Evolutionary conservation across 1,139 yeast species (phyloP), one percentile per base, ranked within the genome.

Genomic region (Torulaspora pretoriensis): DNA sequence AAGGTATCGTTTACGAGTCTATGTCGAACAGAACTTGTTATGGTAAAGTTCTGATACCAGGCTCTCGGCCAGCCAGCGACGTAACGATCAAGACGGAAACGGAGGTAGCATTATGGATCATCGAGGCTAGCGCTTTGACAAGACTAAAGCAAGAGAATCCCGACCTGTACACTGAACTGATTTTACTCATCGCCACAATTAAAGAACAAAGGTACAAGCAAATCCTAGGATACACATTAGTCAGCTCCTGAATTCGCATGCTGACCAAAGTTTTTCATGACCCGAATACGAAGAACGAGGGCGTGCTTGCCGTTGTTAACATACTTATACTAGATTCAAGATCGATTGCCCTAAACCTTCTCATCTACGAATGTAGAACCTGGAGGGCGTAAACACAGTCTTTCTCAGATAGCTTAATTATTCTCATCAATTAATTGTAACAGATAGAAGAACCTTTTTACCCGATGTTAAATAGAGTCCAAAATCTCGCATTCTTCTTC

Each of bases 21-120:
- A 78, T 90, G 46, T 74, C 92, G 27, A 95, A 96, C n/a, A 80
- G 89, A 52, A 89, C 97, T 0, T 82, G 95, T 3, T 86, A 89
- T 65, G 98, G 98, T 55, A 72, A 51, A 46, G 63, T 63, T 27
- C 53, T 59, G 9, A 56, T 56, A 19, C 48, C 44, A 35, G 53
- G 48, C 3, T 40, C 42, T 14, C 47, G 52, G 14, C 56, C 54
- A 16, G 47, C 53, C 19, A 50, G 49, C 8, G 55, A 47, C 5
- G 51, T 66, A 29, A 54, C 55, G 3, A 63, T 68, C 24, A 59
- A 59, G 30, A 71, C 74, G 2, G 78, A 75, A 43, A 67, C 71
- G 2, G 87, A 83, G 46, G 71, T 85, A 1, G 76, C 79, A 5
- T 74, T 87, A 3, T 92, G 97, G 97, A 72, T 78, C 46, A 68